phyloP scores from a whole-genome alignment of 1,139 yeast genomes.

The Yamadazyma pseudoaaseri region DNA sequence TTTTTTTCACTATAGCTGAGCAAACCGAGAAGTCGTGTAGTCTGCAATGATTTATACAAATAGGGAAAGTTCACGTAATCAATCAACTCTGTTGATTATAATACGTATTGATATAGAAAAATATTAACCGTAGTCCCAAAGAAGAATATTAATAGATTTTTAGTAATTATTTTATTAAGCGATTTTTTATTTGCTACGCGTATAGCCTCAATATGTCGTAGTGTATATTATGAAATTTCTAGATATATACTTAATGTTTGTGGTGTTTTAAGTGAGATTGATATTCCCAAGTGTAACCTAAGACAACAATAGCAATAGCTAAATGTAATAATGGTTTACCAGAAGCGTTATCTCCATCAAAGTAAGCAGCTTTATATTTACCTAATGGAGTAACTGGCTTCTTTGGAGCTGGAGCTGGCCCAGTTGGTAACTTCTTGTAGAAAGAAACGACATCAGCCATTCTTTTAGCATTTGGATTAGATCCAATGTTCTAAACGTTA shows the following conservation, averaged over 20 bases:
- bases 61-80: too few relatives aligned
- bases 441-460: constrained; percentile 93
- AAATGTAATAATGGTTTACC: constrained; percentile 83
- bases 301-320: constrained; percentile 63
- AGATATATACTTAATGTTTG: constrained; percentile 28
- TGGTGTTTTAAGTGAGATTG: constrained; percentile 73
- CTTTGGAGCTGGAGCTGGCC: constrained; percentile 72
- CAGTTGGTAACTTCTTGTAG: constrained; percentile 96
- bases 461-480: constrained; percentile 96
- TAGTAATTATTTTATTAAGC: too few relatives aligned
- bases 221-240: too few relatives aligned
- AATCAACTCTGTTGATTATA: too few relatives aligned
- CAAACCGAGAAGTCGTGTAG: not conserved
- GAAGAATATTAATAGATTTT: too few relatives aligned
- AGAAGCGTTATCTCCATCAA: constrained; percentile 74
- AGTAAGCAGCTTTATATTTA: constrained; percentile 75
- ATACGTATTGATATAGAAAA: too few relatives aligned
- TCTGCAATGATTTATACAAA: too few relatives aligned
- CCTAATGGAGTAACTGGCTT: constrained; percentile 73
- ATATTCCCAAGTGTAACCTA: constrained; percentile 94
- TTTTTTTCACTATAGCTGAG: not conserved
- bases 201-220: too few relatives aligned
- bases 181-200: too few relatives aligned
- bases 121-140: too few relatives aligned
- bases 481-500: constrained; percentile 76